phyloP scores from a whole-genome alignment of 1,284 basidiomycete species.

The Neonothopanus nambi region DNA sequence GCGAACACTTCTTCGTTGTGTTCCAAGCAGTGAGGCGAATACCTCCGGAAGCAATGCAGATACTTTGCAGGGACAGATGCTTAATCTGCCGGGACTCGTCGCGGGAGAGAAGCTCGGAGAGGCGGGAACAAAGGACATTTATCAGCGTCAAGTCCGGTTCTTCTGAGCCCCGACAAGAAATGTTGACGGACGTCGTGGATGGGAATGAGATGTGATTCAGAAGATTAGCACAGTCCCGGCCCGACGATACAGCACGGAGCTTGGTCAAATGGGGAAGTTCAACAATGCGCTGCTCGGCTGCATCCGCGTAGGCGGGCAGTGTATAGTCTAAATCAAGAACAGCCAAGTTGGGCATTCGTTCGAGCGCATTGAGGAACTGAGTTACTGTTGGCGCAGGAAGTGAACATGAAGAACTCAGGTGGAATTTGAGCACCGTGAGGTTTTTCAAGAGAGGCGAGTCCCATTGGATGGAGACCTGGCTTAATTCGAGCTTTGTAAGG shows the following conservation, averaged over 20 bases:
- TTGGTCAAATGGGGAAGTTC: constrained; percentile 20
- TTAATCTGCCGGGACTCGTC: constrained; percentile 1
- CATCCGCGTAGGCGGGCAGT: constrained; percentile 6
- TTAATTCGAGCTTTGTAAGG: constrained; percentile 31
- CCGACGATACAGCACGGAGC: constrained; percentile 20
- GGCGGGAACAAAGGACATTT: not conserved
- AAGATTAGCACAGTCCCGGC: constrained; percentile 22
- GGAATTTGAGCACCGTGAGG: constrained; percentile 27
- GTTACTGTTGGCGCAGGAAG: constrained; percentile 20
- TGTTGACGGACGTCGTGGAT: constrained; percentile 16
- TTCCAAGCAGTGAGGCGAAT: constrained; percentile 5
- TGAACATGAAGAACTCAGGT: constrained; percentile 11
- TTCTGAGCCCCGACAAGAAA: constrained; percentile 21
- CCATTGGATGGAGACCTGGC: constrained; percentile 28
- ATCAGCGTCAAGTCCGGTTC: constrained; percentile 1
- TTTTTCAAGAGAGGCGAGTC: constrained; percentile 22
- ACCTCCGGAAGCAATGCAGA: not conserved
- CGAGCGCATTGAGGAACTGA: constrained; percentile 23
- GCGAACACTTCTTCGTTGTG: not conserved
- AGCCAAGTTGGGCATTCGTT: constrained; percentile 24
- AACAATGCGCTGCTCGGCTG: constrained; percentile 12
- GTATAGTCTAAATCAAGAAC: constrained; percentile 22
- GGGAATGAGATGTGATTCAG: constrained; percentile 23
- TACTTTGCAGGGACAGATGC: constrained; percentile 6
- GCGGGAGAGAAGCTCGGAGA: not conserved